Percentiles rank a stretch among this genome's conserved stretches.
phyloP scores from a whole-genome alignment of 495 filamentous ascomycete species.

The Penicillium flavigenum region DNA sequence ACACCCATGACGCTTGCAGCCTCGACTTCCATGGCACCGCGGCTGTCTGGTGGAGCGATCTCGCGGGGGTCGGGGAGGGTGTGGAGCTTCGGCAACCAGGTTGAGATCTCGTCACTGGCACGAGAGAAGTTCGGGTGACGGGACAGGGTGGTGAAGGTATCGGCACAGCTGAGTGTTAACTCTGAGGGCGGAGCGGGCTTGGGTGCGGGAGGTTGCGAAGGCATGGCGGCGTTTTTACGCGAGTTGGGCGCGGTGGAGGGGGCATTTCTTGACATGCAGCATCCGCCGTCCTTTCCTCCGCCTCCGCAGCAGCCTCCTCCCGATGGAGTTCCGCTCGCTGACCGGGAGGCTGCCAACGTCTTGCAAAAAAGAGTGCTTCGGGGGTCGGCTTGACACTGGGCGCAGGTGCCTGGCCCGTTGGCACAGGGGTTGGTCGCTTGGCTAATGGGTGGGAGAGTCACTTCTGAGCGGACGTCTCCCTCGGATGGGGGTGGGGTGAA shows the following conservation, averaged over 20 bases:
- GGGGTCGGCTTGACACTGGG: slow-evolving; percentile 74
- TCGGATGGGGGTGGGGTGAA: slow-evolving; percentile 72
- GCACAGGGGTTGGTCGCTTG: slow-evolving; percentile 56
- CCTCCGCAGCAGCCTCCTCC: slow-evolving; percentile 54
- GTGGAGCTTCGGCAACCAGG: slow-evolving; percentile 72
- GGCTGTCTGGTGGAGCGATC: slow-evolving; percentile 33
- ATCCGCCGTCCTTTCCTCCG: slow-evolving; percentile 51
- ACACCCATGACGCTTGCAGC: slow-evolving; percentile 86
- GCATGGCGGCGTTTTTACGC: slow-evolving; percentile 30
- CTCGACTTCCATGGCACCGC: slow-evolving; percentile 75
- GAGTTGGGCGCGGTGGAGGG: slow-evolving; percentile 25
- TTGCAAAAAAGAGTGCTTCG: slow-evolving; percentile 84
- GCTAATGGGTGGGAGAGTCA: slow-evolving; percentile 42
- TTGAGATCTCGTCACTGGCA: slow-evolving; percentile 70
- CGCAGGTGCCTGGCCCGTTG: slow-evolving; percentile 76
- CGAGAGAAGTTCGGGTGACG: slow-evolving; percentile 77
- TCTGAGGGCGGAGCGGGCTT: slow-evolving; percentile 32
- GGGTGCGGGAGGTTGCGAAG: slow-evolving; percentile 28
- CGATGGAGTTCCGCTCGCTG: slow-evolving; percentile 45
- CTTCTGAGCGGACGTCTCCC: slow-evolving; percentile 53
- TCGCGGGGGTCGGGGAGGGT: slow-evolving; percentile 52
- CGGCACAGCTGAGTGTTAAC: slow-evolving; percentile 63
- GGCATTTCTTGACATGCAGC: slow-evolving; percentile 45
- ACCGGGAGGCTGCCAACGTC: slow-evolving; percentile 66
- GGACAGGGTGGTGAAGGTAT: slow-evolving; percentile 78